These are phyloP conservation scores for Solanum neorickii DNA, from an alignment of 257 asterid genomes.

Conservation along the genomic window DNA sequence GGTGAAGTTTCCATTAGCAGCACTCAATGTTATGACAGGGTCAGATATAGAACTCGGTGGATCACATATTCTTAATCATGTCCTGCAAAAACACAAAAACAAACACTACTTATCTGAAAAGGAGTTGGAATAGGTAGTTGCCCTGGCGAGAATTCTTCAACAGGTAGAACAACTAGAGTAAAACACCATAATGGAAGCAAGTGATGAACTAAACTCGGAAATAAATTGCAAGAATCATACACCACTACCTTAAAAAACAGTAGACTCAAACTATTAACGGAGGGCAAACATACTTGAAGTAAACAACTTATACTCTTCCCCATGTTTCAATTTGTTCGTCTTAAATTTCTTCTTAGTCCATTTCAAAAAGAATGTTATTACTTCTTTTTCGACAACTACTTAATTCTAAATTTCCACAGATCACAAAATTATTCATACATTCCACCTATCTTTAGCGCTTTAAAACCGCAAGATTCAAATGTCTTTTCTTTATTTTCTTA, in stretches of 20 bases:
- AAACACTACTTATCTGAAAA: background rate
- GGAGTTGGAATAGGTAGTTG: background rate
- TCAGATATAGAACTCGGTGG: constrained; percentile 1
- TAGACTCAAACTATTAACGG: background rate
- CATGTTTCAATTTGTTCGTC: background rate
- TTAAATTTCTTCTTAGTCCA: background rate
- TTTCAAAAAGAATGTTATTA: background rate
- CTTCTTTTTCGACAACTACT: background rate
- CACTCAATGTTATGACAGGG: background rate
- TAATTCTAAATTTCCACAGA: background rate
- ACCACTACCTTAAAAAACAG: background rate
- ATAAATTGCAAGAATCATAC: background rate
- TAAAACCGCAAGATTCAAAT: background rate
- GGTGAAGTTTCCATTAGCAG: constrained; percentile 32
- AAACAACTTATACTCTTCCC: background rate
- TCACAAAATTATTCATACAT: background rate
- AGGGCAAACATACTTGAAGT: background rate
- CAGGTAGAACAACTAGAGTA: background rate
- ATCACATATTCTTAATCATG: background rate
- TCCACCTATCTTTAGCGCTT: background rate
- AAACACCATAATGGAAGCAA: background rate
- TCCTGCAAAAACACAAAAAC: background rate
- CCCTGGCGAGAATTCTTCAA: background rate
- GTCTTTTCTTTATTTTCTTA: too few species aligned
- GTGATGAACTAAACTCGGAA: background rate